phyloP scores from a whole-genome alignment of 768 basidiomycete species.

The Leccinellum luteum region DNA sequence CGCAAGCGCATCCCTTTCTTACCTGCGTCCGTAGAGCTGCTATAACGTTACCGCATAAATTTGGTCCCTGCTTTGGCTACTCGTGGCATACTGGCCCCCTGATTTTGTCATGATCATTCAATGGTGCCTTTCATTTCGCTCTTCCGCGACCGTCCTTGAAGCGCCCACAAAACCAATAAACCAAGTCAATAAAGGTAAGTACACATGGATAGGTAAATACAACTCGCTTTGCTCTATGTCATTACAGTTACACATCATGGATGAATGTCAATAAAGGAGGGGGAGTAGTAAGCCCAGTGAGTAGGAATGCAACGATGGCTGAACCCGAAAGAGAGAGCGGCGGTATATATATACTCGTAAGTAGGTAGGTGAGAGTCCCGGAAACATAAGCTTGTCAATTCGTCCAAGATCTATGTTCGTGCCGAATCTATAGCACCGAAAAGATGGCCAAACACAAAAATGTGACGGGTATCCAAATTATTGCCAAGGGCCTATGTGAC shows the following conservation, averaged over 20 bases:
- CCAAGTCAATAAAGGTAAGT: background rate
- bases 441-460: constrained; percentile 9
- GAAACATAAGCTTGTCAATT: background rate
- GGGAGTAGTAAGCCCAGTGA: background rate
- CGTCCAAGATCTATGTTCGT: too few species aligned
- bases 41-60: too few species aligned
- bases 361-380: background rate
- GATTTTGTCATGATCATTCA: too few species aligned
- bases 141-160: too few species aligned
- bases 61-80: too few species aligned
- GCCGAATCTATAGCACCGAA: constrained; percentile 12
- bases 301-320: background rate
- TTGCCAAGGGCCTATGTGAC: constrained; percentile 6
- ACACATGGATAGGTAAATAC: background rate
- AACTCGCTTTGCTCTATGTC: background rate
- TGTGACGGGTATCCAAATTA: constrained; percentile 15
- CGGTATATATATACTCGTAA: background rate
- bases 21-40: background rate
- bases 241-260: background rate
- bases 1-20: background rate
- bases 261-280: background rate
- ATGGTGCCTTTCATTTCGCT: too few species aligned
- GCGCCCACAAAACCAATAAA: background rate
- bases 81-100: too few species aligned
- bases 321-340: background rate